phyloP scores from a whole-genome alignment of 352 stramenopile species.

The Thraustochytrium striatum region DNA sequence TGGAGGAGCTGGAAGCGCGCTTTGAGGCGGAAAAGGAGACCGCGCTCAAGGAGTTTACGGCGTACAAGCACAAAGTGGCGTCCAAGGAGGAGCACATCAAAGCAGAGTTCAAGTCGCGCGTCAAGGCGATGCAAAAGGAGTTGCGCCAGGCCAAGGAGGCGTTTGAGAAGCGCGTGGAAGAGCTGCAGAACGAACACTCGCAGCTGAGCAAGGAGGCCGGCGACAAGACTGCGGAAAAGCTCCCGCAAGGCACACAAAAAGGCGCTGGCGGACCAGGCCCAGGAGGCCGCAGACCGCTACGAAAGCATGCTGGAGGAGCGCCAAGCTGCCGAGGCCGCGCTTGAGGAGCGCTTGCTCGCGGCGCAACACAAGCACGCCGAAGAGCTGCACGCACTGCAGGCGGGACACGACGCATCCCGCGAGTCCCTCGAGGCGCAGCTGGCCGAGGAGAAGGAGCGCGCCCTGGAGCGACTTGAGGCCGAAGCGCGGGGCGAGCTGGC shows the following conservation, averaged over 20 bases:
- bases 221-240: slow-evolving; percentile 3
- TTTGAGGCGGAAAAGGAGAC: slow-evolving; percentile 54
- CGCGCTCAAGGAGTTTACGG: slow-evolving; percentile 45
- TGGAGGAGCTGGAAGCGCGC: slow-evolving; percentile 55
- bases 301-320: slow-evolving; percentile 25
- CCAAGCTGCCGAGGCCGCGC: not conserved
- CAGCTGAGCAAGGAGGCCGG: not conserved
- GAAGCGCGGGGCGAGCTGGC: not conserved
- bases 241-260: slow-evolving; percentile 53
- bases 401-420: not conserved
- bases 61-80: slow-evolving; percentile 48
- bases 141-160: slow-evolving; percentile 50
- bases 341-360: not conserved
- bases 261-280: slow-evolving; percentile 24
- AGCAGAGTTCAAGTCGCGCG: slow-evolving; percentile 49
- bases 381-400: not conserved
- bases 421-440: not conserved
- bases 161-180: slow-evolving; percentile 49
- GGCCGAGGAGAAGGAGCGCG: not conserved
- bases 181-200: slow-evolving; percentile 41
- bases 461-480: not conserved
- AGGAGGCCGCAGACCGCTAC: slow-evolving; percentile 37
- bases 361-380: not conserved
- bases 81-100: slow-evolving; percentile 43
- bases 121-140: slow-evolving; percentile 36